Evolutionary conservation across 441 rosid genomes (phyloP).

Genomic region (Croton setiger): DNA sequence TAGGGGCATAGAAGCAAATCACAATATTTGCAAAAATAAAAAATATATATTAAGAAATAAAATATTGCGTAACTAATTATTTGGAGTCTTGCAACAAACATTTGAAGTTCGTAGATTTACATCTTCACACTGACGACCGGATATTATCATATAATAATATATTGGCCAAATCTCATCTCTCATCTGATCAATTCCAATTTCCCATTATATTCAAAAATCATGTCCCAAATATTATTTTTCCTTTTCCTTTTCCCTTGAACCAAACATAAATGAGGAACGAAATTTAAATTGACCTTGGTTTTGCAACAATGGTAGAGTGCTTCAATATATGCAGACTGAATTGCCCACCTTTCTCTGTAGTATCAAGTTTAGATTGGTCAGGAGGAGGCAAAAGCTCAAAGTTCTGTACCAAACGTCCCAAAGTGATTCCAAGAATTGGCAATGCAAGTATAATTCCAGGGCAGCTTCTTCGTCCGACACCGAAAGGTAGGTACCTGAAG

Average conservation of each 20-base stretch:
- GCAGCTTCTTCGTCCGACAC: slow-evolving; percentile 97
- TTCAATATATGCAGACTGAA: slow-evolving; percentile 90
- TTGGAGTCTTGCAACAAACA: not conserved
- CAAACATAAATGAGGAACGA: not conserved
- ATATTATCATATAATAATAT: not conserved
- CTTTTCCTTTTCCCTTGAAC: not conserved
- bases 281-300: slow-evolving; percentile 58
- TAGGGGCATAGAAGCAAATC: too few species aligned
- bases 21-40: not conserved
- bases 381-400: slow-evolving; percentile 94
- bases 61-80: not conserved
- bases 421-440: slow-evolving; percentile 84
- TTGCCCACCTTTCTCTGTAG: slow-evolving; percentile 85
- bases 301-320: slow-evolving; percentile 81
- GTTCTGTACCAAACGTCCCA: slow-evolving; percentile 91
- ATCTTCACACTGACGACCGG: not conserved
- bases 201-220: slow-evolving; percentile 3
- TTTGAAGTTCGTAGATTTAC: slow-evolving; percentile 14
- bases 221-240: too few species aligned
- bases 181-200: too few species aligned
- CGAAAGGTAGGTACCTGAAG: slow-evolving; percentile 88
- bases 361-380: slow-evolving; percentile 74
- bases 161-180: not conserved
- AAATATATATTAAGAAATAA: not conserved
- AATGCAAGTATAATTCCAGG: slow-evolving; percentile 93